Evolutionary conservation across 2,329 filamentous ascomycete species (phyloP).

Genomic region (Fusarium siculi): DNA sequence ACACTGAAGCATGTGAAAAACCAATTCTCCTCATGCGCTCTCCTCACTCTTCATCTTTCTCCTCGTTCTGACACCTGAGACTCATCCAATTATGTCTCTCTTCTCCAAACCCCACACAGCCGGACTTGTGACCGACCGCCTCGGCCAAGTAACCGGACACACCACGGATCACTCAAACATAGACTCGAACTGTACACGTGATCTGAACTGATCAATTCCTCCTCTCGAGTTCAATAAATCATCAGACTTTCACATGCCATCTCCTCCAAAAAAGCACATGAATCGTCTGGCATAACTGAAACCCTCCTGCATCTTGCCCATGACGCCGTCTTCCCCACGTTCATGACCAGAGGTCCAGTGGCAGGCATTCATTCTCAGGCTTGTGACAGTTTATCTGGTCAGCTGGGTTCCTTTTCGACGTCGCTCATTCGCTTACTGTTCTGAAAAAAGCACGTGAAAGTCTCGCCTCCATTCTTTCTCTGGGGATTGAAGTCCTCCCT

Average conservation of each 20-base stretch:
- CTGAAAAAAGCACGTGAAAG: conserved; percentile 37
- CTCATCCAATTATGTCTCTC: conserved; percentile 15
- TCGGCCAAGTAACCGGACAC: conserved; percentile 33
- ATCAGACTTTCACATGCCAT: conserved; percentile 29
- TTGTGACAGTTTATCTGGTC: conserved; percentile 34
- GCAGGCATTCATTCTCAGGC: conserved; percentile 21
- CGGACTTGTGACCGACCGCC: conserved; percentile 37
- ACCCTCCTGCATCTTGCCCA: not conserved
- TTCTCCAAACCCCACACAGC: conserved; percentile 32
- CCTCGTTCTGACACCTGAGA: not conserved
- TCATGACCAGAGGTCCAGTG: conserved; percentile 27
- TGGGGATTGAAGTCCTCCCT: conserved; percentile 9
- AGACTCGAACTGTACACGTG: conserved; percentile 14
- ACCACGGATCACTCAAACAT: not conserved
- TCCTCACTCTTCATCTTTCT: conserved; percentile 9
- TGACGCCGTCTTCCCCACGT: conserved; percentile 31
- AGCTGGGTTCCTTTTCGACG: conserved; percentile 24
- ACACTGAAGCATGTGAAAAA: conserved; percentile 30
- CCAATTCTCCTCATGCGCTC: conserved; percentile 2
- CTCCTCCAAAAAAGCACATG: conserved; percentile 10
- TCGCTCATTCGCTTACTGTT: conserved; percentile 9
- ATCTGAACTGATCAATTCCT: not conserved
- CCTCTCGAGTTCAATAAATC: not conserved
- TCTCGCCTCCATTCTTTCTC: not conserved
- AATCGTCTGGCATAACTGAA: conserved; percentile 21